phyloP scores from a whole-genome alignment of 2,329 filamentous ascomycete species.

The Emmonsia crescens region DNA sequence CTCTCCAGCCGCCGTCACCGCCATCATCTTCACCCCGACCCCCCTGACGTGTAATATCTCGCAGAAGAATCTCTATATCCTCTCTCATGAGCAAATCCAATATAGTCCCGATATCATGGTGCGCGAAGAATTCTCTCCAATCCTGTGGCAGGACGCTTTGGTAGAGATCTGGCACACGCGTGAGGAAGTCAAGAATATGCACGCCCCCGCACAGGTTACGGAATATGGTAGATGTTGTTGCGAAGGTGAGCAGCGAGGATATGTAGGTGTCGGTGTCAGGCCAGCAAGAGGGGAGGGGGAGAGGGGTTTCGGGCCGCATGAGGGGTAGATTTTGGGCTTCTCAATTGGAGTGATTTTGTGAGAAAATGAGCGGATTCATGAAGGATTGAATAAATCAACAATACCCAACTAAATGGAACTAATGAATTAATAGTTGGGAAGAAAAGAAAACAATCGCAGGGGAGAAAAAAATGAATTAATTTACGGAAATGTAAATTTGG shows the following conservation, averaged over 20 bases:
- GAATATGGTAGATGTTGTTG: slow-evolving; percentile 62
- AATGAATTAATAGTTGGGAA: no score
- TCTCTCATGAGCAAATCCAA: slow-evolving; percentile 73
- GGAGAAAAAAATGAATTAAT: neutral
- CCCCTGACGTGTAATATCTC: slow-evolving; percentile 12
- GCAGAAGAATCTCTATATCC: slow-evolving; percentile 47
- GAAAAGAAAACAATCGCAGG: neutral
- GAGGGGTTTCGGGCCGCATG: slow-evolving; percentile 41
- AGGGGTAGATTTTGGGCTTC: slow-evolving; percentile 1
- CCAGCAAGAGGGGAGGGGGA: slow-evolving; percentile 65
- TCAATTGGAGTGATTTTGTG: no score
- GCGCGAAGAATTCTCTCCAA: slow-evolving; percentile 70
- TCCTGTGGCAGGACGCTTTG: slow-evolving; percentile 61
- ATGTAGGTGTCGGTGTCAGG: slow-evolving; percentile 64
- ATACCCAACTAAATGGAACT: neutral
- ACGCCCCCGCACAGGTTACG: slow-evolving; percentile 92
- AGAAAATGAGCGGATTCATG: no score
- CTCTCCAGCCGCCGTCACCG: slow-evolving; percentile 31
- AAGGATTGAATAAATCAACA: neutral
- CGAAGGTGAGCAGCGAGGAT: slow-evolving; percentile 64
- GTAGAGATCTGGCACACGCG: slow-evolving; percentile 72
- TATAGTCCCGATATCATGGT: slow-evolving; percentile 60
- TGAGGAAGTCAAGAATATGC: slow-evolving; percentile 94
- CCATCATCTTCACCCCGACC: slow-evolving; percentile 6
- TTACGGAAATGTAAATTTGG: neutral